These are phyloP conservation scores for Cryphonectria carpinicola DNA, from an alignment of 2,329 filamentous ascomycete genomes.

Conservation along the genomic window DNA sequence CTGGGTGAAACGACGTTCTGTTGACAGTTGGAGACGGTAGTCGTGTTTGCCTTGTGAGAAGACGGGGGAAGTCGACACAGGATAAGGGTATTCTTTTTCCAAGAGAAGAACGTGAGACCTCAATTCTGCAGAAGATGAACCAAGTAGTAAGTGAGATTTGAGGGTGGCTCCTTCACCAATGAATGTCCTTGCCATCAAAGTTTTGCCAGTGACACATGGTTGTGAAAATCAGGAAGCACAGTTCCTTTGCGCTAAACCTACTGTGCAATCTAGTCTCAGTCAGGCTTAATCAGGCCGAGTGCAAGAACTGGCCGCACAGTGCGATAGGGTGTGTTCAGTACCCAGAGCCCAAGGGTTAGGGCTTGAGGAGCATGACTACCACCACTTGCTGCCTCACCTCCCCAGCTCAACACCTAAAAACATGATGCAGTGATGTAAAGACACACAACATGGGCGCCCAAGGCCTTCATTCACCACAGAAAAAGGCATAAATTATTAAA, in stretches of 20 bases:
- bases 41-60: not conserved
- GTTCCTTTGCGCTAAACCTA: not conserved
- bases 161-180: not conserved
- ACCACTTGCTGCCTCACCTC: not conserved
- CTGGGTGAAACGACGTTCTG: not conserved
- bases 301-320: not conserved
- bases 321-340: not conserved
- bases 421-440: not conserved
- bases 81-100: not conserved
- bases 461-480: not conserved
- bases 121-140: not conserved
- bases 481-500: not conserved
- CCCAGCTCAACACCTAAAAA: not conserved
- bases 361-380: not conserved
- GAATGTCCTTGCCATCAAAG: not conserved
- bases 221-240: not conserved
- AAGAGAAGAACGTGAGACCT: not conserved
- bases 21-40: not conserved
- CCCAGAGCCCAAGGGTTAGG: not conserved
- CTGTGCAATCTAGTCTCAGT: not conserved
- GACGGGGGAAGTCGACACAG: not conserved
- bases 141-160: not conserved
- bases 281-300: not conserved
- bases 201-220: conserved; percentile 2
- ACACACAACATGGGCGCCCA: not conserved